These are phyloP conservation scores for Malania oleifera DNA, from an alignment of 164 flowering plant genomes.

Conservation along the genomic window DNA sequence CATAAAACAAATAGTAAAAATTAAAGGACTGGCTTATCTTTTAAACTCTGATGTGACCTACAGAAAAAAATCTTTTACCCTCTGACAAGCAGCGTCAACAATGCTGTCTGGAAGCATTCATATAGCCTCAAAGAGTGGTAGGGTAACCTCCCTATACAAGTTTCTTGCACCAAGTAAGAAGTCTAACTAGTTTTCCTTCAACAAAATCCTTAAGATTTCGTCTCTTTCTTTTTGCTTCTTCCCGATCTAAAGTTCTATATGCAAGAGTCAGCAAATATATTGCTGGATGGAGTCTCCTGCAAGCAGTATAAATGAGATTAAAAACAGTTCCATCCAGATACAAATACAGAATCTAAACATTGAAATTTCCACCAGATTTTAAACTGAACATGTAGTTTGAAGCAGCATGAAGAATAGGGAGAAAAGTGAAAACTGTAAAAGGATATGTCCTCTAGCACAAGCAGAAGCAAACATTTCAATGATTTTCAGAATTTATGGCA, in stretches of 20 bases:
- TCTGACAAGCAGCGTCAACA: background rate
- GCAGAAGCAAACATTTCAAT: no score
- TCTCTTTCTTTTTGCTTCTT: constrained; percentile 60
- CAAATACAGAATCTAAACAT: background rate
- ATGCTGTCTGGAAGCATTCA: constrained; percentile 4
- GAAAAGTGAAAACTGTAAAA: no score
- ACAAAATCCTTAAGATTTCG: constrained; percentile 29
- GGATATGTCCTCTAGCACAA: no score
- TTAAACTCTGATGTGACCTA: background rate
- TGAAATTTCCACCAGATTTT: background rate
- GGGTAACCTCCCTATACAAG: constrained; percentile 22
- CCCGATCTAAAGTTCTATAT: constrained; percentile 86
- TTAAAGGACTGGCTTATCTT: background rate
- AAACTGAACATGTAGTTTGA: background rate
- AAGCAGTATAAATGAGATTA: constrained; percentile 5
- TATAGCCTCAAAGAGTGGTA: background rate
- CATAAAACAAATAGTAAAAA: background rate
- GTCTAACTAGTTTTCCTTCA: constrained; percentile 38
- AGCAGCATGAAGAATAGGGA: background rate
- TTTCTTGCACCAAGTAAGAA: constrained; percentile 70
- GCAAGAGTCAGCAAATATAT: constrained; percentile 86
- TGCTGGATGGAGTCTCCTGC: constrained; percentile 95
- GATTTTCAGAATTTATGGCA: no score
- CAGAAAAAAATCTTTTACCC: background rate
- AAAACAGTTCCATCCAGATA: background rate